Evolutionary conservation across 768 basidiomycete species (phyloP).

Genomic region (Naganishia kalamii): DNA sequence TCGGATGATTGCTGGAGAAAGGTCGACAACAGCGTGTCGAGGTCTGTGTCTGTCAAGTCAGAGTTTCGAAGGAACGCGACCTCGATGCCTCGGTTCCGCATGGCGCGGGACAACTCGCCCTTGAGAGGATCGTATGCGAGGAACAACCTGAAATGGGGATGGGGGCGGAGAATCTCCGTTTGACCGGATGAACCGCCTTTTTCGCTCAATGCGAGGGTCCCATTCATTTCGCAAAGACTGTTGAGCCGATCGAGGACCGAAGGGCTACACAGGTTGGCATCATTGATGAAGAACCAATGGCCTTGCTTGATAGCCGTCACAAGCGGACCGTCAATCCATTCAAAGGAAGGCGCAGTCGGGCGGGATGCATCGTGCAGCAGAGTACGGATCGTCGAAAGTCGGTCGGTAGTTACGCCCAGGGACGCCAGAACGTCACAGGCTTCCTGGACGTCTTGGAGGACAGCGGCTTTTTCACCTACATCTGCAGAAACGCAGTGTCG

Average conservation of each 20-base stretch:
- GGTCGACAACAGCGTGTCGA: not conserved
- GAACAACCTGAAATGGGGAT: slow-evolving; percentile 82
- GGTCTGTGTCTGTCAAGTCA: not conserved
- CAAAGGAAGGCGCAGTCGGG: slow-evolving; percentile 52
- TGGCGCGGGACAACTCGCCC: slow-evolving; percentile 92
- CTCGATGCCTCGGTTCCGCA: slow-evolving; percentile 95
- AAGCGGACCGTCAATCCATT: slow-evolving; percentile 93
- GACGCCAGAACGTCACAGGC: not conserved
- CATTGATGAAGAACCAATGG: slow-evolving; percentile 82
- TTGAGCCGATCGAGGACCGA: slow-evolving; percentile 95
- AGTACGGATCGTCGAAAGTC: not conserved
- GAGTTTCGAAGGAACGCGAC: slow-evolving; percentile 45
- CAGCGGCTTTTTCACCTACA: not conserved
- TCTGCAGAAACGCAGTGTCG: not conserved
- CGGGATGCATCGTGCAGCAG: not conserved
- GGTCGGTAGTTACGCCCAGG: not conserved
- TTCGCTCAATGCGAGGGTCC: slow-evolving; percentile 77
- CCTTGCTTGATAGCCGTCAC: slow-evolving; percentile 77
- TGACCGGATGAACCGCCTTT: slow-evolving; percentile 72
- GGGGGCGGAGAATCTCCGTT: slow-evolving; percentile 69
- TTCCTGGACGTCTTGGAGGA: not conserved
- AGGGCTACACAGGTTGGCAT: slow-evolving; percentile 87
- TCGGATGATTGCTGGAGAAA: slow-evolving; percentile 1
- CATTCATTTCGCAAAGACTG: slow-evolving; percentile 83
- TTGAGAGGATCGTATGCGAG: slow-evolving; percentile 87